Base-by-base conservation (phyloP, 2,329 filamentous ascomycete species). In the Penicillium expansum region DNA sequence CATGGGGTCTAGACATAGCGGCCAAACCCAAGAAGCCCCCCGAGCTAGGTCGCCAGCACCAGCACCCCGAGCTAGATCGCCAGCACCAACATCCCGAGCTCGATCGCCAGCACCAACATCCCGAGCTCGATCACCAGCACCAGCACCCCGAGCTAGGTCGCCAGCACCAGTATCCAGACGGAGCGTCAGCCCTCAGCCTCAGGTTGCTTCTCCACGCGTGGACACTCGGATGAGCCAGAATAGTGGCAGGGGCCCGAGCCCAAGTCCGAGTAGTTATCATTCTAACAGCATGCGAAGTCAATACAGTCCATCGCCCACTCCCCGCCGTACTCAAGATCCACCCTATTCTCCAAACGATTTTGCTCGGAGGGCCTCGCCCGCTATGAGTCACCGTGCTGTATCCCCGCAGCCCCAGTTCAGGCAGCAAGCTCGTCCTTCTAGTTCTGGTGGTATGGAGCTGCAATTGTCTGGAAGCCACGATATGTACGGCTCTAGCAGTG, bases 31-130 rank as follows among this genome's bases (percentile, higher is more conserved):
- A 55, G 79, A 82, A 27, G 66, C 73, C 33, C 74, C 77, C 22
- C 77, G 82, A 38, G 76, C 79, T 16, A 73, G 83, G 6, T 93
- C 90, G 8, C 91, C 91, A 38, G 85, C 84, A 27, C 58, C 91
- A 30, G 85, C 84, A 27, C 85, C 89, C 24, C 24, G 24, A 24
- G 24, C 24, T 24, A 3, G 24, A 24, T 24, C 24, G 5, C 24
- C 24, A 24, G 24, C 24, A 24, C 24, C 24, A 24, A 5, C 24
- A 24, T 5, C 24, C 24, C 24, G 24, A 24, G 24, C 24, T 24
- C 24, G 24, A 5, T 24, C 24, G 5, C 24, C 24, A 24, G 24
- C 24, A 24, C 24, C 24, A 24, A 5, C 24, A 24, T 5, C 24
- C 24, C 24, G 24, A 24, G 24, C 24, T 24, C 24, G 24, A 5